Conservation (phyloP, 2,329 filamentous ascomycete species). For the Aspergillus brunneoviolaceus region DNA sequence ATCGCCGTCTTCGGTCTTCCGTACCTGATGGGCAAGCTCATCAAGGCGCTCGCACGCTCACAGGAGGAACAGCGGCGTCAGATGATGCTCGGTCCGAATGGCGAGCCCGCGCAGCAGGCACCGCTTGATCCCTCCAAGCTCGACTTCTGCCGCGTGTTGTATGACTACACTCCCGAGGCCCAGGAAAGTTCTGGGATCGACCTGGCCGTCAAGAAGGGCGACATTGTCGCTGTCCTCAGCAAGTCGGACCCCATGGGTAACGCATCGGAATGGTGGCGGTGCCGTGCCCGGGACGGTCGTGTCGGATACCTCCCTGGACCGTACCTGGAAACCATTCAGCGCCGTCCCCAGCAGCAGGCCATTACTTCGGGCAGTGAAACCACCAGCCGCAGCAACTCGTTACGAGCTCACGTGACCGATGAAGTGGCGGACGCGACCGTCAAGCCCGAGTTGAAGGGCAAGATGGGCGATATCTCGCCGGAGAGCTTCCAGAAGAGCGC, state of each 20-base stretch:
- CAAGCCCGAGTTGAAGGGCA: conserved; percentile 54
- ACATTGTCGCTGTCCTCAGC: conserved; percentile 88
- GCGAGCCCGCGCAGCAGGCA: conserved; percentile 41
- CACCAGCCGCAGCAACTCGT: conserved; percentile 55
- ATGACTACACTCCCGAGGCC: conserved; percentile 85
- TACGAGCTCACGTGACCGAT: conserved; percentile 40
- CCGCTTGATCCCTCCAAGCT: conserved; percentile 83
- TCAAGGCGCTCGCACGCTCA: conserved; percentile 75
- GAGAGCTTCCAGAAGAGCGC: conserved; percentile 71
- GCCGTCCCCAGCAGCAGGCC: conserved; percentile 48
- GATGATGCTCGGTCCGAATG: conserved; percentile 54
- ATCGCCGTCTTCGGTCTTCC: conserved; percentile 92
- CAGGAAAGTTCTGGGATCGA: conserved; percentile 70
- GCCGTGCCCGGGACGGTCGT: conserved; percentile 81
- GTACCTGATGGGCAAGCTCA: conserved; percentile 96
- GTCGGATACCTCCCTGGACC: conserved; percentile 90
- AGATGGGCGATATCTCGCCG: conserved; percentile 63
- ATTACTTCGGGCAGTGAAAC: conserved; percentile 43
- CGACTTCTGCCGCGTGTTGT: conserved; percentile 92
- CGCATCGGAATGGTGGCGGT: conserved; percentile 95
- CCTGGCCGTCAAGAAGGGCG: conserved; percentile 87
- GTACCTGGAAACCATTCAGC: conserved; percentile 76
- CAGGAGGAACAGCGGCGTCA: conserved; percentile 73
- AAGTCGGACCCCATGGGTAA: conserved; percentile 92
- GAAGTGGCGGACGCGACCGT: conserved; percentile 26